Base-by-base conservation (phyloP, 768 basidiomycete genomes). In the Porpolomopsis calyptriformis region DNA sequence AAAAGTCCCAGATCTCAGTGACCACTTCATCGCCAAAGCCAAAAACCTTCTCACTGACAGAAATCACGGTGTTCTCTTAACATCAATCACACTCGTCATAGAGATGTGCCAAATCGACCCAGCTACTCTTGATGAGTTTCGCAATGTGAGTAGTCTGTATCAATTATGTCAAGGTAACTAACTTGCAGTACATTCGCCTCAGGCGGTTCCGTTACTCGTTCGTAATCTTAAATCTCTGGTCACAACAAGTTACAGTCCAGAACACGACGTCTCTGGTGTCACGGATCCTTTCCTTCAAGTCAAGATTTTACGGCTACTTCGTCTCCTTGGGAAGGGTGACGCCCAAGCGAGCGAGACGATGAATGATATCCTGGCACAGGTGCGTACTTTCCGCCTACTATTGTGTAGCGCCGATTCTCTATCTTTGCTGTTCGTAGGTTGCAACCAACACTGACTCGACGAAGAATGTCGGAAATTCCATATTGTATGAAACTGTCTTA, bases 221-320 rank as follows among this genome's bases (percentile, higher is more conserved):
- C 83, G 91, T 52, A 91, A 96, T 57, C 73, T 99, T 53, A 98
- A 98, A 61, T 85, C 90, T 1, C 69, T 98, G 48, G 89, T 88
- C 34, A 92, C 94, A 0, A 96, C 93, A 3, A 94, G 94, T 7
- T 97, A 96, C 64, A 94, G 90, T 55, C 93, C 96, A 19, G 96
- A 98, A 61, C 96, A 98, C 57, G 96, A 99, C 54, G 96, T 99
- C 8, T 90, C 91, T n/a, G 96, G 96, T 29, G 96, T 99, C 63
- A 97, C 96, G 12, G 92, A 94, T 63, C 91, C 91, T 5, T 93
- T 93, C 72, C 69, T 93, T 5, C 91, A 94, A 62, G 81, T 93
- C 54, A 99, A 98, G 64, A 80, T 94, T 34, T 70, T 99, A 19
- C 82, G 92, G 9, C 68, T 99, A 31, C 68, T 99, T 37, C 78